phyloP scores from a whole-genome alignment of 2,329 filamentous ascomycete genomes.

The Apiospora rasikravindrae region DNA sequence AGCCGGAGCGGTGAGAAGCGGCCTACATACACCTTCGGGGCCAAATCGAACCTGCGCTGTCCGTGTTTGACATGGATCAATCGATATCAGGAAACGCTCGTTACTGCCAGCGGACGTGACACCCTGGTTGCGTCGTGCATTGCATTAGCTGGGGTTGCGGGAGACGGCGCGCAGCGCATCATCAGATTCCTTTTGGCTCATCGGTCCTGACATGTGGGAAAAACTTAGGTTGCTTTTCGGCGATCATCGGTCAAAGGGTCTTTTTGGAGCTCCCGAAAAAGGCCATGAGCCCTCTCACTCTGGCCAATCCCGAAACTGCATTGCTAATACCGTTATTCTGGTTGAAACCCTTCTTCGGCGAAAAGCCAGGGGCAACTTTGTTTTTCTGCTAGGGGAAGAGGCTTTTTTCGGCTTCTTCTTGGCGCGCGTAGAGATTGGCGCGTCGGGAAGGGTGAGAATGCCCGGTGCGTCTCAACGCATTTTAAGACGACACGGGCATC shows the following conservation, averaged over 20 bases:
- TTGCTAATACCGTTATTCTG: background rate
- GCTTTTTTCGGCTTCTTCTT: background rate
- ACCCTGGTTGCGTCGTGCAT: background rate
- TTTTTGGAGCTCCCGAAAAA: background rate
- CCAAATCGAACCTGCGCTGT: background rate
- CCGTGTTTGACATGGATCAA: background rate
- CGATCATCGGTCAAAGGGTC: background rate
- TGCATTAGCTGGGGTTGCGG: conserved; percentile 6
- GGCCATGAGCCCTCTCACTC: background rate
- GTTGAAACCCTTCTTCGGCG: background rate
- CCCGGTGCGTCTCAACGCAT: background rate
- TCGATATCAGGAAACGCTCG: background rate
- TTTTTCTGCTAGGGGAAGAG: no score
- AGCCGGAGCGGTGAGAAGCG: conserved; percentile 5
- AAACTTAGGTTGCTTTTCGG: background rate
- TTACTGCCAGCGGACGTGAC: background rate
- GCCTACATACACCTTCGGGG: background rate
- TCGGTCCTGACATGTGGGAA: background rate
- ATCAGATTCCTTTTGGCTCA: background rate
- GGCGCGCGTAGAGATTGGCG: conserved; percentile 3
- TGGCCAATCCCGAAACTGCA: background rate
- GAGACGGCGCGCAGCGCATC: background rate
- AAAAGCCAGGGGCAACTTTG: background rate
- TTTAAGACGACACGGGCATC: background rate
- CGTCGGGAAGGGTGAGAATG: background rate